These are phyloP conservation scores for Morella rubra DNA, from an alignment of 306 rosid species.

Conservation along the genomic window DNA sequence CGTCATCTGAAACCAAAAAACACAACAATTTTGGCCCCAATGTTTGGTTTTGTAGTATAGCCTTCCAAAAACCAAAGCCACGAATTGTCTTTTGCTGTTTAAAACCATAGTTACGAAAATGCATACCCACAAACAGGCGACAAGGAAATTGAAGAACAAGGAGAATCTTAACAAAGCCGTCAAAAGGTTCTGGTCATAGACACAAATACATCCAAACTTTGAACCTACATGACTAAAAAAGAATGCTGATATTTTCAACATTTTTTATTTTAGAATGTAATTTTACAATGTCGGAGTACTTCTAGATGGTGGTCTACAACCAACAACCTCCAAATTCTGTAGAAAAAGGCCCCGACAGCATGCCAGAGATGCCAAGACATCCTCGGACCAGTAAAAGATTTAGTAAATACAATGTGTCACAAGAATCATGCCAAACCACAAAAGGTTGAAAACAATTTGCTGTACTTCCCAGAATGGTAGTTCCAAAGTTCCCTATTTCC, in stretches of 20 bases:
- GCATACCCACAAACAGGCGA: background rate
- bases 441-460: background rate
- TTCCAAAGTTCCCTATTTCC: no score
- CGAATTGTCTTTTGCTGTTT: no score
- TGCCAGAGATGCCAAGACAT: background rate
- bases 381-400: background rate
- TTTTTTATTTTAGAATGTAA: background rate
- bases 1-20: background rate
- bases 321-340: background rate
- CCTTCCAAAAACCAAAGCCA: no score
- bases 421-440: background rate
- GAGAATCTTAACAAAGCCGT: background rate
- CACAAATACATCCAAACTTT: background rate
- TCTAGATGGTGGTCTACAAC: background rate
- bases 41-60: no score
- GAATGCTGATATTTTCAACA: background rate
- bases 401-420: background rate
- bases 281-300: background rate
- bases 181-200: background rate
- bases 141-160: no score
- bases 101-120: background rate
- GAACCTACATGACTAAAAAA: background rate
- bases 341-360: background rate
- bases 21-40: background rate
- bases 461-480: background rate